These are phyloP conservation scores for Podila horticola DNA, from an alignment of 192 early-diverging fungal species.

Conservation along the genomic window DNA sequence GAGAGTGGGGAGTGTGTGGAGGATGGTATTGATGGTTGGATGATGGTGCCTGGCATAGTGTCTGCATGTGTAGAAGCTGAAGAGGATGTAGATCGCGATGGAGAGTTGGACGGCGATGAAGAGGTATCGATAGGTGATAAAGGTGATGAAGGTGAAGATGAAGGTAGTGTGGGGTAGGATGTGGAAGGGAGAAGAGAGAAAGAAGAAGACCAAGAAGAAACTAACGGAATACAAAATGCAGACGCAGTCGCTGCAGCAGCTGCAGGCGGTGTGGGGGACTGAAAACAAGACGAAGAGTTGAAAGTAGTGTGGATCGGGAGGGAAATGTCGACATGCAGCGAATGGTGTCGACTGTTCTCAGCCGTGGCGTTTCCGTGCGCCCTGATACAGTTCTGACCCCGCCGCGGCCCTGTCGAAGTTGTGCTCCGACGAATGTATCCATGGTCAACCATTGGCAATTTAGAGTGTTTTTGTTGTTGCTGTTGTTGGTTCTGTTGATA, in stretches of 20 bases:
- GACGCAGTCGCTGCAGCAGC: not conserved
- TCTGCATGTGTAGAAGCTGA: not conserved
- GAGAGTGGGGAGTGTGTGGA: not conserved
- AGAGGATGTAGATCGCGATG: not conserved
- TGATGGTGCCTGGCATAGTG: not conserved
- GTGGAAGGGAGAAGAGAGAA: not conserved
- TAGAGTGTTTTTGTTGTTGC: not conserved
- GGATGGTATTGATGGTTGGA: not conserved
- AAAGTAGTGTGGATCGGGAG: constrained; percentile 1
- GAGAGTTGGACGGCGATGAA: not conserved
- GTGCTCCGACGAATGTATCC: no score
- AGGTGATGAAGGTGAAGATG: not conserved
- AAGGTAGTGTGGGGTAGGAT: not conserved
- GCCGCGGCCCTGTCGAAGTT: no score
- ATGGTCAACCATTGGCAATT: not conserved
- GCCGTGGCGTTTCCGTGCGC: no score
- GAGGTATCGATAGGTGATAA: not conserved
- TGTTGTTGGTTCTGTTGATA: not conserved
- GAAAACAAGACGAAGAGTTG: not conserved
- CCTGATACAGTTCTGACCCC: no score
- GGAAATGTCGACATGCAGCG: constrained; percentile 4
- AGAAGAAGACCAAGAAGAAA: not conserved
- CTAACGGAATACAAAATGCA: not conserved
- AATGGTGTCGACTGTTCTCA: no score
- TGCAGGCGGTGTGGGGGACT: not conserved